Percentiles rank a stretch among this genome's conserved stretches.
Conservation (phyloP, 2,329 filamentous ascomycete species). For the Scedosporium minutisporum region DNA sequence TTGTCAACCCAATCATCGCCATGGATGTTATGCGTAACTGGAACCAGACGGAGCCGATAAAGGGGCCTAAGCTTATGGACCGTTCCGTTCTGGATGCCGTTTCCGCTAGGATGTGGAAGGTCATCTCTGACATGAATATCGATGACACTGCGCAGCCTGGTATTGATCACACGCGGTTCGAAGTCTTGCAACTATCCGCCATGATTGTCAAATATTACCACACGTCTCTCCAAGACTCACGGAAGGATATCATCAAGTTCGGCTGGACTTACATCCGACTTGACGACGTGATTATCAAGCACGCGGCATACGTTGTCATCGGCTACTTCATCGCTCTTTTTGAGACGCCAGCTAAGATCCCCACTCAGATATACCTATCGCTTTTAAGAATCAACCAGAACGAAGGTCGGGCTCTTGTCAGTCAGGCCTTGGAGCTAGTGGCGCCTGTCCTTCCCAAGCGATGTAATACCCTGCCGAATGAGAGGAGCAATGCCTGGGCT, state of each 20-base stretch:
- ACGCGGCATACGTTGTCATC: slow-evolving; percentile 93
- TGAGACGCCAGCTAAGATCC: slow-evolving; percentile 92
- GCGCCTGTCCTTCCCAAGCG: slow-evolving; percentile 89
- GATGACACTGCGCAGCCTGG: slow-evolving; percentile 79
- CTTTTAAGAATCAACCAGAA: slow-evolving; percentile 89
- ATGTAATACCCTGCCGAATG: slow-evolving; percentile 56
- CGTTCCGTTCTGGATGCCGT: slow-evolving; percentile 80
- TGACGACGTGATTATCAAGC: slow-evolving; percentile 99
- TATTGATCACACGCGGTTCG: slow-evolving; percentile 92
- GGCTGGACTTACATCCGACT: slow-evolving; percentile 97
- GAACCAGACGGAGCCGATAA: slow-evolving; percentile 45
- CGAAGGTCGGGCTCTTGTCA: slow-evolving; percentile 83
- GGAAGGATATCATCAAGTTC: slow-evolving; percentile 98
- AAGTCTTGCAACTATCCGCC: slow-evolving; percentile 87
- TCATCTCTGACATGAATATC: slow-evolving; percentile 68
- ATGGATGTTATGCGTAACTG: slow-evolving; percentile 90
- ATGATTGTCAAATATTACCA: slow-evolving; percentile 94
- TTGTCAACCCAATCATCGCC: slow-evolving; percentile 92
- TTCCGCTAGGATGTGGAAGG: slow-evolving; percentile 88
- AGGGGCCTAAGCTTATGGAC: slow-evolving; percentile 69
- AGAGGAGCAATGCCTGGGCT: slow-evolving; percentile 77
- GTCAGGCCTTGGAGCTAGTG: slow-evolving; percentile 86
- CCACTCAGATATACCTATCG: slow-evolving; percentile 87
- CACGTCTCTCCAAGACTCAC: slow-evolving; percentile 74
- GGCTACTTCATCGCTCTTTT: slow-evolving; percentile 97